A percentile compares a stretch with the other conserved stretches of the same genome.
Conservation (phyloP, 2,329 filamentous ascomycete genomes). For the Aspergillus hortae region DNA sequence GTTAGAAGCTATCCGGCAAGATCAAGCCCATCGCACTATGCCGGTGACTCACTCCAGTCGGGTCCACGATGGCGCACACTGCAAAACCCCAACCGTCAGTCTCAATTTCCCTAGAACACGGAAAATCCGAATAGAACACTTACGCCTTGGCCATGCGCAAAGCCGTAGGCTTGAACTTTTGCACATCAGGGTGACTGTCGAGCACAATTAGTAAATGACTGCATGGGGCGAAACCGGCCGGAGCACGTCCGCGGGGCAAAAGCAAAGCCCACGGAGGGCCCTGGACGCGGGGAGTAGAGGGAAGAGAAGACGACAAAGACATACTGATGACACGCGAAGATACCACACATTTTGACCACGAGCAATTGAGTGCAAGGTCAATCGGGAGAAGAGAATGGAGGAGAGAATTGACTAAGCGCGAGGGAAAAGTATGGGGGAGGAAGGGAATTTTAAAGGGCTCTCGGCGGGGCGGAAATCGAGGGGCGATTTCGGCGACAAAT, state of each 20-base stretch:
- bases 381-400: slow-evolving; percentile 7
- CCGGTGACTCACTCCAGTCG: slow-evolving; percentile 82
- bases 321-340: slow-evolving; percentile 91
- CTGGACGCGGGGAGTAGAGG: neutral
- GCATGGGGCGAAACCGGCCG: neutral
- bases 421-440: slow-evolving; percentile 12
- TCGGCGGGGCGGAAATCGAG: slow-evolving; percentile 21
- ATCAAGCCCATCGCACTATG: slow-evolving; percentile 8
- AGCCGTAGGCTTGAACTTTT: slow-evolving; percentile 93
- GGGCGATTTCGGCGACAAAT: slow-evolving; percentile 26
- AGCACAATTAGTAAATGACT: slow-evolving; percentile 15
- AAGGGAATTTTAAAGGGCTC: slow-evolving; percentile 20
- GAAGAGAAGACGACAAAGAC: slow-evolving; percentile 36
- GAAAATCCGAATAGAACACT: slow-evolving; percentile 37
- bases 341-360: slow-evolving; percentile 78
- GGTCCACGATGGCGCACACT: slow-evolving; percentile 94
- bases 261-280: slow-evolving; percentile 2
- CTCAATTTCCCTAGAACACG: slow-evolving; percentile 3
- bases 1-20: slow-evolving; percentile 17
- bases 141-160: slow-evolving; percentile 92
- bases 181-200: slow-evolving; percentile 78
- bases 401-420: slow-evolving; percentile 19
- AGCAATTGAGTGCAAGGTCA: slow-evolving; percentile 20
- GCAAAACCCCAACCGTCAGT: slow-evolving; percentile 34
- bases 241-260: slow-evolving; percentile 11